These are phyloP conservation scores for Neohortaea acidophila DNA, from an alignment of 495 filamentous ascomycete species.

Conservation along the genomic window DNA sequence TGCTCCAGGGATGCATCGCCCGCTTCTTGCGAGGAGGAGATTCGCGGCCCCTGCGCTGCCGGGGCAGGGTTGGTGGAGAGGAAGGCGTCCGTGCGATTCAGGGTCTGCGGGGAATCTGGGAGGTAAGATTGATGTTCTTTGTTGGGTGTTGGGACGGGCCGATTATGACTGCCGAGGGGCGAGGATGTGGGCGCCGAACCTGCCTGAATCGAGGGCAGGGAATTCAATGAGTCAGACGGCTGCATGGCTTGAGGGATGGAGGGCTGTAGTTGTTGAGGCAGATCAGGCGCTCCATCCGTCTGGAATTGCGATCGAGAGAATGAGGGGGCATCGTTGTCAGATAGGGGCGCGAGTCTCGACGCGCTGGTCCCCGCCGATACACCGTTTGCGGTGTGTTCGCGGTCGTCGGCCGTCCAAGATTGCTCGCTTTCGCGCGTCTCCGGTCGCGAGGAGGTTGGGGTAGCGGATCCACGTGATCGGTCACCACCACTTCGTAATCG, in stretches of 20 bases:
- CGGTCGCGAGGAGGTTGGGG: conserved; percentile 10
- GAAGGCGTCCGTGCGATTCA: conserved; percentile 25
- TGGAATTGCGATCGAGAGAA: no score
- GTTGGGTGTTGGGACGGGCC: conserved; percentile 23
- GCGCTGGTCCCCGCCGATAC: no score
- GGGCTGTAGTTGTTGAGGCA: background rate
- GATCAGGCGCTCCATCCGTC: no score
- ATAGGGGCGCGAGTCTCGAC: no score
- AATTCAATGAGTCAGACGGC: conserved; percentile 3
- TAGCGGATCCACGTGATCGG: conserved; percentile 1
- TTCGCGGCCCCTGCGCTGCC: conserved; percentile 22
- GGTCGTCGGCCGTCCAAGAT: conserved; percentile 59
- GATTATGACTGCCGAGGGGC: conserved; percentile 11
- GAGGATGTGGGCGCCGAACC: conserved; percentile 11
- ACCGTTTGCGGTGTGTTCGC: no score
- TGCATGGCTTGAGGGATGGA: conserved; percentile 3
- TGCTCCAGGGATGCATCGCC: conserved; percentile 43
- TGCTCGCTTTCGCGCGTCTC: conserved; percentile 35
- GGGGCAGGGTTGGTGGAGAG: conserved; percentile 38
- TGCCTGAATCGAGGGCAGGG: conserved; percentile 4
- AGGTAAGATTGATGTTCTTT: conserved; percentile 15
- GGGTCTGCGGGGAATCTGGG: conserved; percentile 14
- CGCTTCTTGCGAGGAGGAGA: conserved; percentile 40
- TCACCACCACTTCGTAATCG: conserved; percentile 26
- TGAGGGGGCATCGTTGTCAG: no score